Conservation (phyloP, 2,329 filamentous ascomycete species). For the Cladosporium sp. region DNA sequence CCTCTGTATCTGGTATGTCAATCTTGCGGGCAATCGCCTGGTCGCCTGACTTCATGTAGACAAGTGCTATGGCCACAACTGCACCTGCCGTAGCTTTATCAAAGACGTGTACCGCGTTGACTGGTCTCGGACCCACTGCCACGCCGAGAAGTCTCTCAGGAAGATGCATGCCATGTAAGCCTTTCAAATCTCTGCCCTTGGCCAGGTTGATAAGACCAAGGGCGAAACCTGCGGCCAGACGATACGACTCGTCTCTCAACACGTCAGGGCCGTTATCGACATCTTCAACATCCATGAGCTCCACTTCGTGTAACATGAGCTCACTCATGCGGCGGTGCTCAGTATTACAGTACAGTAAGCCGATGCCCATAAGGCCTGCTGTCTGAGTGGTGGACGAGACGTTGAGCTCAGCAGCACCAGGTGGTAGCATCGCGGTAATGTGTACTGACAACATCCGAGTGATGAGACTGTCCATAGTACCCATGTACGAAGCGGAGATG, state of each 20-base stretch:
- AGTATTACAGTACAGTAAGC: constrained; percentile 87
- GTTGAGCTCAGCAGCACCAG: constrained; percentile 90
- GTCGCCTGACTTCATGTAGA: constrained; percentile 97
- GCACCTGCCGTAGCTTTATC: constrained; percentile 94
- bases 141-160: constrained; percentile 84
- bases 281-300: constrained; percentile 81
- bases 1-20: constrained; percentile 82
- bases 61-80: constrained; percentile 82
- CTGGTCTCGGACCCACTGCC: constrained; percentile 84
- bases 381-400: constrained; percentile 91
- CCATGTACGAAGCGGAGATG: constrained; percentile 87
- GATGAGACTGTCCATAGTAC: constrained; percentile 95
- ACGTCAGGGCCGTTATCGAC: constrained; percentile 66
- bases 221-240: constrained; percentile 88
- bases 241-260: constrained; percentile 91
- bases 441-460: constrained; percentile 93
- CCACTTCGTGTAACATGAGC: constrained; percentile 96
- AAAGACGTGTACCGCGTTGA: constrained; percentile 87
- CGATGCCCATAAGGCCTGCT: constrained; percentile 95
- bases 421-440: constrained; percentile 89
- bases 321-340: constrained; percentile 98
- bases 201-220: constrained; percentile 93
- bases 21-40: constrained; percentile 84
- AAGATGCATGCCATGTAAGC: constrained; percentile 89
- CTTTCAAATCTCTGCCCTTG: constrained; percentile 82